Evolutionary conservation across 164 flowering plant species (phyloP).

Genomic region (Aristolochia fimbriata): DNA sequence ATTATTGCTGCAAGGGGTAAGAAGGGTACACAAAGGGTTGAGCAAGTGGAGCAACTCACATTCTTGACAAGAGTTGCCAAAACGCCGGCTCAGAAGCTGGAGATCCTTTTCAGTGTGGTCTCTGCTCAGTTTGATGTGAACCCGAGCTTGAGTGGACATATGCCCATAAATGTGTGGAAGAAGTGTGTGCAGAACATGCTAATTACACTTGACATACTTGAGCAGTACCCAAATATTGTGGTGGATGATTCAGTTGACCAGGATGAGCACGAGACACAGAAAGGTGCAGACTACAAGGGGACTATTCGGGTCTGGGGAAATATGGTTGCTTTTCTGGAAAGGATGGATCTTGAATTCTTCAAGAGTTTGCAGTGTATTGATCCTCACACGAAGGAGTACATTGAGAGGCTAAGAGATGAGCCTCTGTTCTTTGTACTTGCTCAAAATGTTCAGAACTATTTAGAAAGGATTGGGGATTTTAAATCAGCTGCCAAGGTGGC

Average conservation of each 20-base stretch:
- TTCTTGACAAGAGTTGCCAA: slow-evolving; percentile 79
- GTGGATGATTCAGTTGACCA: slow-evolving; percentile 76
- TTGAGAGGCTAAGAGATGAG: slow-evolving; percentile 84
- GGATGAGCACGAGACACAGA: slow-evolving; percentile 82
- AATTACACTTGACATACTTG: slow-evolving; percentile 60
- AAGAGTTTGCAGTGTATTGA: slow-evolving; percentile 88
- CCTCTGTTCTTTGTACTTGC: slow-evolving; percentile 71
- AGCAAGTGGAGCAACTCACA: slow-evolving; percentile 88
- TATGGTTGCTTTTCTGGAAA: slow-evolving; percentile 79
- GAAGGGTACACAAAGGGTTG: slow-evolving; percentile 87
- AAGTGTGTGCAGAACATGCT: slow-evolving; percentile 75
- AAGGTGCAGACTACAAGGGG: slow-evolving; percentile 57
- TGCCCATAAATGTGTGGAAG: slow-evolving; percentile 93
- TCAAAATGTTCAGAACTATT: slow-evolving; percentile 77
- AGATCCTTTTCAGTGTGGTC: slow-evolving; percentile 76
- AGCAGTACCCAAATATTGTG: slow-evolving; percentile 58
- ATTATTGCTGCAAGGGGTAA: slow-evolving; percentile 75
- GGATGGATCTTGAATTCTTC: slow-evolving; percentile 71
- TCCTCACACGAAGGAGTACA: slow-evolving; percentile 85
- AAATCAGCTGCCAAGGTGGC: slow-evolving; percentile 86
- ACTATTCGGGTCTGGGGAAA: slow-evolving; percentile 83
- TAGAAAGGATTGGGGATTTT: slow-evolving; percentile 48
- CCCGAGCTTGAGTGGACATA: slow-evolving; percentile 76
- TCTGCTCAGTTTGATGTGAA: slow-evolving; percentile 94
- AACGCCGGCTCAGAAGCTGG: slow-evolving; percentile 97